Base-by-base conservation (phyloP, 2,329 filamentous ascomycete genomes). In the Phyllosticta ampelicida region DNA sequence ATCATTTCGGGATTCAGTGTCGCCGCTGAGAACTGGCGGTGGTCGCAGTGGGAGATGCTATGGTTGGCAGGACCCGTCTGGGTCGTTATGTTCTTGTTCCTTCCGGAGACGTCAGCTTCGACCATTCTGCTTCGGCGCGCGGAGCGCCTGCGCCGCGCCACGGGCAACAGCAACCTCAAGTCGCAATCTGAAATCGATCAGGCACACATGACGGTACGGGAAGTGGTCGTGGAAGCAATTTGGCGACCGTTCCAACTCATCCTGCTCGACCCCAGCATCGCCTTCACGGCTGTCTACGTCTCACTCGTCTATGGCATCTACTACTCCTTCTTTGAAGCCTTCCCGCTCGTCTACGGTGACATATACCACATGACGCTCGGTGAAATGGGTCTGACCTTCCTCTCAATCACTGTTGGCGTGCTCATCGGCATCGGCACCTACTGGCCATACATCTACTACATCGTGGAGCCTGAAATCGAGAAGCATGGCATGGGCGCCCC, bases 101-200 rank as follows among this genome's bases (percentile, higher is more conserved):
- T 68, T 2, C 66, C 66, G 1, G 66, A 68, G 52, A 68, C 66
- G 1, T 63, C 60, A 3, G 48, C 61, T 5, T 61, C 62, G 2
- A 67, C 61, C 29, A 66, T 68, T 48, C 62, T 68, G 9, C 61
- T 65, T 20, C 61, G 61, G 9, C 64, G 66, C n/a, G 66, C 66
- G 10, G 29, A 61, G 30, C 65, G 66, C 9, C 58, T 68, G 3
- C 60, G 66, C 8, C 80, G 78, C 65, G 70, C 80, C 50, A 86
- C 82, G 0, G 81, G 81, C 19, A 77, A 79, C 63, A 60, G 68
- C 4, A 67, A 69, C 26, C 79, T 86, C 69, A 78, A 79, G 70
- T 78, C 81, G 0, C 81, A 86, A 65, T 80, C 77, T 56, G 85
- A 88, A 68, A 82, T 87, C 61, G 79, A 84, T 64, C 81, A 84